Base-by-base conservation (phyloP, 1,284 basidiomycete species). In the Takashimella koratensis region DNA sequence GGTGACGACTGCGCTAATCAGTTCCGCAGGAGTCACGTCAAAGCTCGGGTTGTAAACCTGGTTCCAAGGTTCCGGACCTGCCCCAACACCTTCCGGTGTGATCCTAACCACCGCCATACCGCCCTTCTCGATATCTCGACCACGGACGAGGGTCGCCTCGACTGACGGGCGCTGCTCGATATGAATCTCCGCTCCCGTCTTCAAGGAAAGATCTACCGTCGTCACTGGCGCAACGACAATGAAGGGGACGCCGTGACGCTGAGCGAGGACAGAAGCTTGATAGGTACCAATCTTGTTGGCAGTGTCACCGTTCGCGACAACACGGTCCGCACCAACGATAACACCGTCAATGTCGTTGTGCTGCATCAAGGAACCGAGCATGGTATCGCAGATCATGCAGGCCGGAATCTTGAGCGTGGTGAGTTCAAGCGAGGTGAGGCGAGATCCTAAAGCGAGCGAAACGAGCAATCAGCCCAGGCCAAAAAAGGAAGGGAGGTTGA, bases 281-380 rank as follows among this genome's bases (percentile, higher is more conserved):
- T 92, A 93, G 2, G 90, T 93, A 40, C 90, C 89, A 63, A 93
- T 86, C 85, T 95, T 95, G 80, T 95, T 95, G 20, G 91, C 91
- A 0, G 92, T 94, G 75, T 95, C 92, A 2, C 92, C 92, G 65
- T 96, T 95, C 65, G 79, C 81, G 3, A 90, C 88, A 61, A 96
- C 86, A 52, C 91, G 81, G 74, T 91, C 88, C 4, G 89, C 89
- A 25, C 89, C 90, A 26, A 92, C 89, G 16, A 80, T 86, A 47
- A 95, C 85, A n/a, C 86, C 90, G 67, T 94, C 88, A 47, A 95
- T 88, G 41, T 83, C 77, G 68, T 88, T 80, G 71, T 90, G 86
- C 68, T 92, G 90, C 78, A 96, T 89, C 42, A 94, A 77, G 1
- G 90, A 92, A 13, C 92, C 91, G 25, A 95, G 87, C 87, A 94